Percentiles rank a stretch among this genome's conserved stretches.
phyloP scores from a whole-genome alignment of 108 stramenopile species.

The Cyclotella sp. region DNA sequence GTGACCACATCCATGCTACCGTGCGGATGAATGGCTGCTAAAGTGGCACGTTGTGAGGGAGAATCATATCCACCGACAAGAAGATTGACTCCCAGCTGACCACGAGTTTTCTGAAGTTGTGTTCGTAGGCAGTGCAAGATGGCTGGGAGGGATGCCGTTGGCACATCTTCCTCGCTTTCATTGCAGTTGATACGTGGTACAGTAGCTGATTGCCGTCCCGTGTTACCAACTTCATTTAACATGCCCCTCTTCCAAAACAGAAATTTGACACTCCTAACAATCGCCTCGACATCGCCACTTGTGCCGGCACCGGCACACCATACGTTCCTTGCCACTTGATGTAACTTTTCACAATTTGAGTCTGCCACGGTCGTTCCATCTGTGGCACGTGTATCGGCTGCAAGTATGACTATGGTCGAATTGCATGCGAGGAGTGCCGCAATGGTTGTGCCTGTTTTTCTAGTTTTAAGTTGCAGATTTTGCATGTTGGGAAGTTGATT shows the following conservation, averaged over 20 bases:
- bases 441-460: constrained; percentile 80
- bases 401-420: constrained; percentile 57
- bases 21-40: constrained; percentile 85
- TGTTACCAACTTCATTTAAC: constrained; percentile 27
- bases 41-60: constrained; percentile 34
- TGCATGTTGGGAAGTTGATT: background rate
- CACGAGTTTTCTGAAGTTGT: constrained; percentile 29
- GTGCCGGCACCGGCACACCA: constrained; percentile 88
- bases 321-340: constrained; percentile 58
- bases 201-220: background rate
- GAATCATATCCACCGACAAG: constrained; percentile 75
- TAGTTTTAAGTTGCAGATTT: constrained; percentile 17
- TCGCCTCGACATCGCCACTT: constrained; percentile 79
- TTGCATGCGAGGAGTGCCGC: constrained; percentile 45
- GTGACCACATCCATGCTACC: constrained; percentile 81
- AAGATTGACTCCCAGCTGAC: constrained; percentile 74
- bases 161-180: constrained; percentile 13
- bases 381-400: constrained; percentile 86
- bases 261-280: constrained; percentile 64
- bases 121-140: constrained; percentile 40
- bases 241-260: constrained; percentile 41
- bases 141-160: constrained; percentile 44
- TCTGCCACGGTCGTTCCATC: constrained; percentile 83
- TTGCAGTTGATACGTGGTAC: background rate
- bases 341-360: constrained; percentile 73